Base-by-base conservation (phyloP, 106 monocot genomes). In the Agapanthus africanus region DNA sequence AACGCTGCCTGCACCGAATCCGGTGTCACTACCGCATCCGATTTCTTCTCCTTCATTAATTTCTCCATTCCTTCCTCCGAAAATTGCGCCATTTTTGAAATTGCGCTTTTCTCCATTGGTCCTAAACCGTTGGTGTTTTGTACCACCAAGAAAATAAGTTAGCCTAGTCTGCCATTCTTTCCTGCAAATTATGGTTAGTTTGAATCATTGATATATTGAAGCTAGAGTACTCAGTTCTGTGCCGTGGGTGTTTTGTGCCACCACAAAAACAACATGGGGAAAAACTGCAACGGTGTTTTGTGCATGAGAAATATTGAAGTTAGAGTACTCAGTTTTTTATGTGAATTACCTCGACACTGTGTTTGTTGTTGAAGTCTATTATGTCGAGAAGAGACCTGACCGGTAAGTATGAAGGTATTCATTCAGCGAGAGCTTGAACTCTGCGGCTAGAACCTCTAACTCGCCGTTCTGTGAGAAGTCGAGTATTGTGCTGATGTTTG, bases 11-110 rank as follows among this genome's bases (percentile, higher is more conserved):
- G 6, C 54, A 16, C 2, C 32, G 67, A 9, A 14, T 77, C 54
- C 0, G 88, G 77, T 1, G 85, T 61, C 56, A 93, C 73, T 52
- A 93, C 66, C 18, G 85, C 91, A 67, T 92, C 91, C 74, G 88
- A 40, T 15, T 62, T 21, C 15, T 81, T n/a, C 38, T 83, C 77
- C 37, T 49, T 51, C 80, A 88, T 77, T 70, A 92, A n/a, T 69
- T 50, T 85, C 77, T 88, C 85, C 13, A 93, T 9, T 32, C 88
- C 88, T 19, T 56, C 40, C 41, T 16, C 38, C 0, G 74, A 93
- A 3, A 93, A 70, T 49, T 46, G 11, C 6, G 1, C 54, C 88
- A 93, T 66, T 36, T 39, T 61, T 3, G 42, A 54, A 38, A 88
- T 73, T 10, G 79, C 81, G 3, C 7, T 19, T 37, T 30, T 40